Conservation (phyloP, 164 flowering plant species). For the Vitis rotundifolia region DNA sequence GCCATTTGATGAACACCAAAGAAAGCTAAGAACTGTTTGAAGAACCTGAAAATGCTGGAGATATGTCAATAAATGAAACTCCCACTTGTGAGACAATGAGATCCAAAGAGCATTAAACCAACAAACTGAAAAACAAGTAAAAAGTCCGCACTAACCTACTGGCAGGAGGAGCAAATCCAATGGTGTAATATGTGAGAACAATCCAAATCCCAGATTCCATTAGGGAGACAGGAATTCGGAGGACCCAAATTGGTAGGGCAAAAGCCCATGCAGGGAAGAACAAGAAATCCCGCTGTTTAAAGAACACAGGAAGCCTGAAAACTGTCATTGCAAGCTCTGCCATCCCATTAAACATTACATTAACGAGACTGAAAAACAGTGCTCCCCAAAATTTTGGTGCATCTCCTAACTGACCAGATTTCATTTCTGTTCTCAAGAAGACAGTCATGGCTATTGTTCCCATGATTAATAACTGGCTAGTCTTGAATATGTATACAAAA, state of each 20-base stretch:
- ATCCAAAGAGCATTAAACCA: no score
- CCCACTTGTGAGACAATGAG: no score
- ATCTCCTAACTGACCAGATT: no score
- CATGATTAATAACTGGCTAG: constrained; percentile 58
- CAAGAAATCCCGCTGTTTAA: constrained; percentile 56
- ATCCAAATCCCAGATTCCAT: constrained; percentile 60
- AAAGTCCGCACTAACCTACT: constrained; percentile 30
- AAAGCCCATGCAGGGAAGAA: constrained; percentile 73
- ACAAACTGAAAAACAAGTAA: no score
- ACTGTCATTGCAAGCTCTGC: no score
- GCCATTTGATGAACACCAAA: no score
- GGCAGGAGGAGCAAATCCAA: constrained; percentile 57
- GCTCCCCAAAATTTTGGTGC: no score
- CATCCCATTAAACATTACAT: no score
- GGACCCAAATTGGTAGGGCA: constrained; percentile 60
- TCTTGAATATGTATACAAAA: constrained; percentile 59
- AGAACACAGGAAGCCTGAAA: constrained; percentile 8
- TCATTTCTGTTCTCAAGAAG: constrained; percentile 33
- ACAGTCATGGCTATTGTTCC: constrained; percentile 48
- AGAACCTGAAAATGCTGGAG: no score
- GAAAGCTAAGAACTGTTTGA: no score
- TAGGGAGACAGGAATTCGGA: constrained; percentile 54
- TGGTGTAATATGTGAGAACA: constrained; percentile 49
- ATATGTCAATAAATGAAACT: no score
- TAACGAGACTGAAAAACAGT: no score